Percentiles rank a stretch among this genome's conserved stretches.
phyloP scores from a whole-genome alignment of 78 protist species.

The Bigelowiella natans region DNA sequence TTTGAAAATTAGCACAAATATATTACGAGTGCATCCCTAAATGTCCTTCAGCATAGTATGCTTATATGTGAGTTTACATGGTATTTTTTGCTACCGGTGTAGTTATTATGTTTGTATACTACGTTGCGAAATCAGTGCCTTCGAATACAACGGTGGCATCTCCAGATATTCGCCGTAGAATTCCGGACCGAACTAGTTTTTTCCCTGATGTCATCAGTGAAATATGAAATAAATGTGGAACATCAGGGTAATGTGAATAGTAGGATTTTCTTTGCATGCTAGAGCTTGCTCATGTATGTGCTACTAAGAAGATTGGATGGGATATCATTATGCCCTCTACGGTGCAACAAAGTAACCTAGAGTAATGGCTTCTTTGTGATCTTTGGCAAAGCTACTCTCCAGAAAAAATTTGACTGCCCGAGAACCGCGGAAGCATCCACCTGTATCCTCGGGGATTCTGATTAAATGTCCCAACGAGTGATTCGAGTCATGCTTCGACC shows the following conservation, averaged over 20 bases:
- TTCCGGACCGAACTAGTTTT: not conserved
- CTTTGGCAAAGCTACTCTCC: not conserved
- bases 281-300: not conserved
- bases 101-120: not conserved
- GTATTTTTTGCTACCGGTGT: not conserved
- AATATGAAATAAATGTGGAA: too few species aligned
- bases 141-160: not conserved
- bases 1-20: too few species aligned
- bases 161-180: not conserved
- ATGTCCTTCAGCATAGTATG: too few species aligned
- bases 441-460: not conserved
- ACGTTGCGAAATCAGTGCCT: not conserved
- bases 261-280: not conserved
- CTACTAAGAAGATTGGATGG: not conserved
- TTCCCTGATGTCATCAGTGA: too few species aligned
- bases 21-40: too few species aligned
- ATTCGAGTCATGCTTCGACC: not conserved
- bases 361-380: not conserved
- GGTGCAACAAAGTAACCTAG: not conserved
- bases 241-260: too few species aligned
- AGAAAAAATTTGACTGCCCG: not conserved
- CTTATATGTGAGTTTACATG: not conserved
- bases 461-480: too few species aligned
- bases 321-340: not conserved
- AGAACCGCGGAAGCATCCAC: not conserved